A percentile compares a stretch with the other conserved stretches of the same genome.
phyloP scores from a whole-genome alignment of 805 yeast genomes.

The Kodamaea kakaduensis region DNA sequence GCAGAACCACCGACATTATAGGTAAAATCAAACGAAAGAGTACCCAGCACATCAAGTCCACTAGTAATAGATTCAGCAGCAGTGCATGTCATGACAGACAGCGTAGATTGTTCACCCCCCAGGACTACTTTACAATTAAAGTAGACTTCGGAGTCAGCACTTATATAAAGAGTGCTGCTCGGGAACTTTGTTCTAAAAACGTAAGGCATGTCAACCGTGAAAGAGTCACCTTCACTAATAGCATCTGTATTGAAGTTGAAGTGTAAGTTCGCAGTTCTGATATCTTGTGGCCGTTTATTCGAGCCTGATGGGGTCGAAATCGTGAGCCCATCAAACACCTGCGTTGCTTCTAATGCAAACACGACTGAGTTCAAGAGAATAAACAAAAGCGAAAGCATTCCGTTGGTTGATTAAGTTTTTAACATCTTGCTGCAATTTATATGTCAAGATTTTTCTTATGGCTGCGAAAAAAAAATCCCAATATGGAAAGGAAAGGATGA shows the following conservation, averaged over 20 bases:
- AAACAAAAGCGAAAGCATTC: not conserved
- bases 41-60: slow-evolving; percentile 7
- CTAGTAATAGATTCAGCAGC: no score
- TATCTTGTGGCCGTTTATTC: slow-evolving; percentile 15
- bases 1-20: slow-evolving; percentile 20
- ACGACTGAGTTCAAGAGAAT: slow-evolving; percentile 3
- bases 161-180: slow-evolving; percentile 8
- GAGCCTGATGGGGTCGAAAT: slow-evolving; percentile 8
- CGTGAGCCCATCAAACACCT: slow-evolving; percentile 7
- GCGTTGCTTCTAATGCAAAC: slow-evolving; percentile 6
- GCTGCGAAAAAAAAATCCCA: slow-evolving; percentile 6
- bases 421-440: not conserved
- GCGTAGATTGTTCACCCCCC: not conserved
- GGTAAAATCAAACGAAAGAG: slow-evolving; percentile 14
- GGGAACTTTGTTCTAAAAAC: slow-evolving; percentile 16
- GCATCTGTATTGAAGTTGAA: slow-evolving; percentile 11
- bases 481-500: slow-evolving; percentile 4
- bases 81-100: slow-evolving; percentile 1
- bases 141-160: slow-evolving; percentile 10
- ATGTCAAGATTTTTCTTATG: not conserved
- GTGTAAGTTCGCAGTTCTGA: slow-evolving; percentile 15
- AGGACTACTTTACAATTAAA: slow-evolving; percentile 11
- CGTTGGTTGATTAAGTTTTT: not conserved
- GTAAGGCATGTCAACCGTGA: slow-evolving; percentile 13
- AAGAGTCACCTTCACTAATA: slow-evolving; percentile 11